Evolutionary conservation across 2,329 filamentous ascomycete species (phyloP).

Genomic region (Venturia nashicola): DNA sequence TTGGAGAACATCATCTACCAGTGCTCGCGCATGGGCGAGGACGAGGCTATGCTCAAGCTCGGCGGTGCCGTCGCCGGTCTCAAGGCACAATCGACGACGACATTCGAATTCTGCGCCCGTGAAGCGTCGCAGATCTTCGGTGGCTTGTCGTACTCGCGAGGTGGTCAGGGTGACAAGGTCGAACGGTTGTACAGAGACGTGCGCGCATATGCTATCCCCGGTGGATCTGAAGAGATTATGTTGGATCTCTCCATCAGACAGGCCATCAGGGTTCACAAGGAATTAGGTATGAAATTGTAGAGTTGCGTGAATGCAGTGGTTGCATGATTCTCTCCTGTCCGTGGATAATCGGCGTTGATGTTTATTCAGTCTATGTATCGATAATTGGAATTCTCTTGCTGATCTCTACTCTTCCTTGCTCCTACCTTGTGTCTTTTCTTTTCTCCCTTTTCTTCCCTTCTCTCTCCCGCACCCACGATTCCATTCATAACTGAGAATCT

Average conservation of each 20-base stretch:
- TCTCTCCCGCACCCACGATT: too few relatives aligned
- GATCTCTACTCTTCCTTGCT: too few relatives aligned
- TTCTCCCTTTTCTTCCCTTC: too few relatives aligned
- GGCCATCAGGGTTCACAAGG: constrained; percentile 76
- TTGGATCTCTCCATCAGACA: constrained; percentile 90
- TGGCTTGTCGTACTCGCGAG: constrained; percentile 79
- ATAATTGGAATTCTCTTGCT: too few relatives aligned
- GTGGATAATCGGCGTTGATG: too few relatives aligned
- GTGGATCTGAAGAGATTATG: constrained; percentile 98
- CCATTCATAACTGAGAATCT: too few relatives aligned
- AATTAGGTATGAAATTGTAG: constrained; percentile 91
- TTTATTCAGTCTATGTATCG: too few relatives aligned
- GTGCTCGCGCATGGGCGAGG: constrained; percentile 84
- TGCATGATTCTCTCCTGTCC: too few relatives aligned
- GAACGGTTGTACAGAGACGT: constrained; percentile 93
- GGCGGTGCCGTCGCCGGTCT: constrained; percentile 87
- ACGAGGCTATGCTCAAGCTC: constrained; percentile 89
- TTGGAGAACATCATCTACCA: constrained; percentile 92
- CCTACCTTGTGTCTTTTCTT: too few relatives aligned
- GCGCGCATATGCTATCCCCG: constrained; percentile 85
- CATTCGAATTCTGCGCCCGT: constrained; percentile 94
- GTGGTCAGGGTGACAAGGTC: constrained; percentile 89
- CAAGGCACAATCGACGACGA: constrained; percentile 87
- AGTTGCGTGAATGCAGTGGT: neutral
- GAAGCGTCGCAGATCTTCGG: constrained; percentile 98